Evolutionary conservation across 768 basidiomycete species (phyloP).

Genomic region (Floccularia luteovirens): DNA sequence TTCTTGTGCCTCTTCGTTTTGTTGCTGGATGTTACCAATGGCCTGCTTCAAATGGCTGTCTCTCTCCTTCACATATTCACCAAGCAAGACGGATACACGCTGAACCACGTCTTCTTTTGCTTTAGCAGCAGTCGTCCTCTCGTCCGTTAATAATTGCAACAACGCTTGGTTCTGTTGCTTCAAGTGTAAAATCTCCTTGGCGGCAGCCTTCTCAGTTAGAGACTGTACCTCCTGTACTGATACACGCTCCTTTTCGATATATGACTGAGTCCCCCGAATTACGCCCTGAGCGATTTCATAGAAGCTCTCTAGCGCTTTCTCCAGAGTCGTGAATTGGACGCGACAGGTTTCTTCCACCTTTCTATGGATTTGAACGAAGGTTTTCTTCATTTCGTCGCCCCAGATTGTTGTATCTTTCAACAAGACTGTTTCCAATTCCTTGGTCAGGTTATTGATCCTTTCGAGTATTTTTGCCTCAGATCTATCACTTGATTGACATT

Average conservation of each 20-base stretch:
- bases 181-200: conserved; percentile 13
- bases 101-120: conserved; percentile 71
- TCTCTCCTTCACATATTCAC: conserved; percentile 60
- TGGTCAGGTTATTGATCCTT: background rate
- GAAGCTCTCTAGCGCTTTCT: conserved; percentile 51
- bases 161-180: conserved; percentile 65
- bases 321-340: conserved; percentile 42
- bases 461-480: background rate
- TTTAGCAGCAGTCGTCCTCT: conserved; percentile 57
- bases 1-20: conserved; percentile 48
- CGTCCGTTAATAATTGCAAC: conserved; percentile 50
- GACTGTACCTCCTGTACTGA: conserved; percentile 40
- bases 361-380: conserved; percentile 37
- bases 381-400: conserved; percentile 42
- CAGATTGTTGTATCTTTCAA: conserved; percentile 39
- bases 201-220: conserved; percentile 31
- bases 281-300: conserved; percentile 53
- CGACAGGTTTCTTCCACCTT: conserved; percentile 36
- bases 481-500: too few species aligned
- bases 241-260: conserved; percentile 48
- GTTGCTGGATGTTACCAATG: conserved; percentile 42
- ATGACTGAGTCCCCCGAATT: conserved; percentile 47
- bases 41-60: conserved; percentile 59
- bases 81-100: conserved; percentile 64
- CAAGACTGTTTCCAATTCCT: background rate